These are phyloP conservation scores for Crithidia expoeki DNA, from an alignment of 208 protist species.

Conservation along the genomic window DNA sequence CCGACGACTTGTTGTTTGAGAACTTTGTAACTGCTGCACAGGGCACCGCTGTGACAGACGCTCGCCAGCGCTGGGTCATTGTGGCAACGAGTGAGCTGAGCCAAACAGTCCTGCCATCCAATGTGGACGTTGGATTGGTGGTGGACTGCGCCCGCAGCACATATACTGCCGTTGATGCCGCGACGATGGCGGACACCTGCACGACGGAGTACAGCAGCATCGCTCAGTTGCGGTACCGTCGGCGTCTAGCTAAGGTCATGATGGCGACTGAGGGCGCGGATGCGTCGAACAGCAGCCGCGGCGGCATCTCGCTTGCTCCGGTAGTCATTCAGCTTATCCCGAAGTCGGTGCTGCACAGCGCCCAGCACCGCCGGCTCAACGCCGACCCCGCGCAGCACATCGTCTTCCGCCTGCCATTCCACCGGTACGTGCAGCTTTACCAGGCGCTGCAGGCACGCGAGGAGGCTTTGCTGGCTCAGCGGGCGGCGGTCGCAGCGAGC, in stretches of 20 bases:
- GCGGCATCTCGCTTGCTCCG: conserved; percentile 7
- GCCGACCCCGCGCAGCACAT: conserved; percentile 68
- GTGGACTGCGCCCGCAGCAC: conserved; percentile 79
- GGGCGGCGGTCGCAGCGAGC: conserved; percentile 1
- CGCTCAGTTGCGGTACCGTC: conserved; percentile 62
- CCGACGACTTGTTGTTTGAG: conserved; percentile 24
- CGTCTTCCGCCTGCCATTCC: conserved; percentile 69
- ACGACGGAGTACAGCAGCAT: conserved; percentile 66
- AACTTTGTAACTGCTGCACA: conserved; percentile 34
- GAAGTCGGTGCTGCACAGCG: conserved; percentile 77
- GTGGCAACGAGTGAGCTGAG: conserved; percentile 64
- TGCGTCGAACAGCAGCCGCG: neutral
- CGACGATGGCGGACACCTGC: conserved; percentile 45
- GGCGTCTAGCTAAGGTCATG: conserved; percentile 47
- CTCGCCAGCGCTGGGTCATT: conserved; percentile 47
- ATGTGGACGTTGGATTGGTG: conserved; percentile 65
- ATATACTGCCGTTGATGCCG: conserved; percentile 49
- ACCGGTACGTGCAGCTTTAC: conserved; percentile 75
- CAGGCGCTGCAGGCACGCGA: conserved; percentile 72
- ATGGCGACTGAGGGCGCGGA: neutral
- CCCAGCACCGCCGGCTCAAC: conserved; percentile 70
- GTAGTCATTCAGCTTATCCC: conserved; percentile 87
- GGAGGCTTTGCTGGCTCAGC: conserved; percentile 42
- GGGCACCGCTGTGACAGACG: conserved; percentile 20
- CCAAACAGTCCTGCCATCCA: conserved; percentile 69